Evolutionary conservation across 2,329 filamentous ascomycete genomes (phyloP).

Genomic region (Penicillium sp.): DNA sequence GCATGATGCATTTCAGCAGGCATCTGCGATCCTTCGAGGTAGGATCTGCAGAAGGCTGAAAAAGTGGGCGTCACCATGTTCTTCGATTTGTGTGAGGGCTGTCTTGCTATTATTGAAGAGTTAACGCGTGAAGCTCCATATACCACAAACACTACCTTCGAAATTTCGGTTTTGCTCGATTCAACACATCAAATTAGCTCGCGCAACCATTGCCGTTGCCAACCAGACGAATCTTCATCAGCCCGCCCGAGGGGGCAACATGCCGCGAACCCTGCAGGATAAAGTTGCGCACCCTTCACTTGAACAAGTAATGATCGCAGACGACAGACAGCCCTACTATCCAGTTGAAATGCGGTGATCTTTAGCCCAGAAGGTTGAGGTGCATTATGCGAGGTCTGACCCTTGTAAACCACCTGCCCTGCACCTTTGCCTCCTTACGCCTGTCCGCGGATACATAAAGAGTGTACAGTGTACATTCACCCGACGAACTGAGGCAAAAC

Average conservation of each 20-base stretch:
- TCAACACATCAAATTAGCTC: background rate
- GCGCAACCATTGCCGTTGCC: background rate
- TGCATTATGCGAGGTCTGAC: conserved; percentile 6
- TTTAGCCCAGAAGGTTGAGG: conserved; percentile 1
- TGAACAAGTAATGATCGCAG: conserved; percentile 1
- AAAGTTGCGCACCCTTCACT: conserved; percentile 4
- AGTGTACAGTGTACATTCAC: background rate
- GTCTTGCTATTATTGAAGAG: background rate
- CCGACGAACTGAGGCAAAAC: background rate
- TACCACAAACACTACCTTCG: background rate
- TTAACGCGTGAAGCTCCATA: background rate
- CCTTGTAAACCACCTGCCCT: background rate
- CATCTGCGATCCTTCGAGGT: background rate
- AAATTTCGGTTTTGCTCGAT: too few species aligned
- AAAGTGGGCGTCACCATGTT: background rate
- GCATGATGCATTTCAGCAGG: background rate
- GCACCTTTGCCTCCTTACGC: conserved; percentile 3
- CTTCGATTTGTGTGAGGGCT: background rate
- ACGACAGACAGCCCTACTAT: background rate
- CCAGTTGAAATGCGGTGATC: background rate
- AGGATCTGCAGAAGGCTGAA: background rate
- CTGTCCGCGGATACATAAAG: conserved; percentile 1
- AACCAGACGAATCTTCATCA: background rate
- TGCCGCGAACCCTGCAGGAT: conserved; percentile 4
- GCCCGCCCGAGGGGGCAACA: background rate